Evolutionary conservation across 2,329 filamentous ascomycete genomes (phyloP).

Genomic region (Nemania sp.): DNA sequence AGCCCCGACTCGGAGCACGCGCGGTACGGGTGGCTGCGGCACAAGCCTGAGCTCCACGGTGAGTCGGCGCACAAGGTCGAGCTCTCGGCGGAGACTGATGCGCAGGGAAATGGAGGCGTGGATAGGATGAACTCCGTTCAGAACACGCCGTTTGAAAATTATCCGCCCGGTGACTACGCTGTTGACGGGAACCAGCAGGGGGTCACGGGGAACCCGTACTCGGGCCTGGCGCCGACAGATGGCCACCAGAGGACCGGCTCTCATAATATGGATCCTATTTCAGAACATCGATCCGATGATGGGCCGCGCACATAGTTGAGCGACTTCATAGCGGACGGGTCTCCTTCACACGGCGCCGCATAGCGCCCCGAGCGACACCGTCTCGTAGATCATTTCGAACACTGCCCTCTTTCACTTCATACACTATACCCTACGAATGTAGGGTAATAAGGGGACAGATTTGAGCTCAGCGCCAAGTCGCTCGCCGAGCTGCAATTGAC

Average conservation of each 20-base stretch:
- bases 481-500: no score
- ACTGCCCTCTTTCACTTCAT: no score
- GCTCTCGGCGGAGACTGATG: slow-evolving; percentile 18
- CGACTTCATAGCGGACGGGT: no score
- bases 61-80: slow-evolving; percentile 29
- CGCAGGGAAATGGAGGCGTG: background rate
- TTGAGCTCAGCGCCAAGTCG: no score
- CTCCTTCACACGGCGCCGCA: no score
- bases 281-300: slow-evolving; percentile 7
- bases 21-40: slow-evolving; percentile 22
- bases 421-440: no score
- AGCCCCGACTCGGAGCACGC: slow-evolving; percentile 17
- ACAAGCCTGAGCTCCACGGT: slow-evolving; percentile 31
- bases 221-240: background rate
- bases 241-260: slow-evolving; percentile 16
- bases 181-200: slow-evolving; percentile 9
- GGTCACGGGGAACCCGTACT: slow-evolving; percentile 6
- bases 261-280: slow-evolving; percentile 20
- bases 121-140: slow-evolving; percentile 19
- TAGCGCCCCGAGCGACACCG: no score
- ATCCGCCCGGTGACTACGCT: slow-evolving; percentile 13
- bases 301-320: background rate
- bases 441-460: no score
- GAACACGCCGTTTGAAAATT: slow-evolving; percentile 14
- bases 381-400: no score